Evolutionary conservation across 2,329 filamentous ascomycete genomes (phyloP).

Genomic region (Capronia americana): DNA sequence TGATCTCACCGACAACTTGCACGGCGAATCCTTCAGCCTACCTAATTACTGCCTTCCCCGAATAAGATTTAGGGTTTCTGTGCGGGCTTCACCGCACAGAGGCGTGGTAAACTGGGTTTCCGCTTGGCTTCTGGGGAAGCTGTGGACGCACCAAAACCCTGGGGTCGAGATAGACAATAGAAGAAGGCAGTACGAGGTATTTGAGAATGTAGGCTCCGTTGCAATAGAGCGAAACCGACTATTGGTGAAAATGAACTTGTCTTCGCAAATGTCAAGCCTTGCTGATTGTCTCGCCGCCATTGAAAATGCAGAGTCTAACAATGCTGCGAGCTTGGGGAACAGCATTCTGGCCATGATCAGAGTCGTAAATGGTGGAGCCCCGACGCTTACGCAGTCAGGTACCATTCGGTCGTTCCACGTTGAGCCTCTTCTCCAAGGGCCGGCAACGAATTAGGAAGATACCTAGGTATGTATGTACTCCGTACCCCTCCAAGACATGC

Average conservation of each 20-base stretch:
- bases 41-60: neutral
- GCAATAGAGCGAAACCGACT: neutral
- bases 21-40: neutral
- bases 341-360: neutral
- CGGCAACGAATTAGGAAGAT: neutral
- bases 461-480: no score
- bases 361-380: neutral
- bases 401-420: neutral
- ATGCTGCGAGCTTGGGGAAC: neutral
- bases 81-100: neutral
- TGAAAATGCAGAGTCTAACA: neutral
- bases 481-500: neutral
- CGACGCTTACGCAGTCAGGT: neutral
- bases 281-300: neutral
- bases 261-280: neutral
- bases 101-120: neutral
- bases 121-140: slow-evolving; percentile 10
- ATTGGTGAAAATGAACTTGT: neutral
- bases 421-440: neutral
- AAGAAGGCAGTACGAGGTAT: neutral
- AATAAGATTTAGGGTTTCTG: slow-evolving; percentile 1
- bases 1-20: neutral
- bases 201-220: neutral
- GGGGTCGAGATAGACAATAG: neutral
- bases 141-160: neutral